Percentiles rank a stretch among this genome's conserved stretches.
These are phyloP conservation scores for Aspergillus sp. DNA, from an alignment of 2,329 filamentous ascomycete genomes.

Conservation along the genomic window DNA sequence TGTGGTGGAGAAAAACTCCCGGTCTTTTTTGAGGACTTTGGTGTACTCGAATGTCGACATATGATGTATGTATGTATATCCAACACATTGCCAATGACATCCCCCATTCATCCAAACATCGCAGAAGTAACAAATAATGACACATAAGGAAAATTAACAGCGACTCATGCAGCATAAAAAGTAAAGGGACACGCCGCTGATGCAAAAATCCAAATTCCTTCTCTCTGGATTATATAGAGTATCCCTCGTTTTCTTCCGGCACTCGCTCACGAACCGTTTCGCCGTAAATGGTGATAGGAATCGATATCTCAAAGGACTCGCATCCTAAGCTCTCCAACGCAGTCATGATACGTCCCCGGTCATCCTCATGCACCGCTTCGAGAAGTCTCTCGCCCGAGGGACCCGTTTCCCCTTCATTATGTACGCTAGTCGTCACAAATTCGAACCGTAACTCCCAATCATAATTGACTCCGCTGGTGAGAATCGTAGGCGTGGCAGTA, in stretches of 20 bases:
- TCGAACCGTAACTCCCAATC: conserved; percentile 90
- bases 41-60: too few species aligned
- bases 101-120: neutral
- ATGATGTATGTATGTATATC: too few species aligned
- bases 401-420: conserved; percentile 36
- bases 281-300: conserved; percentile 78
- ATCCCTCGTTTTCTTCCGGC: conserved; percentile 41
- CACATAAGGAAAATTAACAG: neutral
- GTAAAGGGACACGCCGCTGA: neutral
- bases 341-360: conserved; percentile 73
- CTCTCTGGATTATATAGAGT: conserved; percentile 32
- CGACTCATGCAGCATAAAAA: neutral
- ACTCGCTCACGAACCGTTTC: conserved; percentile 49
- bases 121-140: neutral
- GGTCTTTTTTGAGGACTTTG: too few species aligned
- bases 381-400: conserved; percentile 57
- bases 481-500: conserved; percentile 82
- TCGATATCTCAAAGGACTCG: conserved; percentile 87
- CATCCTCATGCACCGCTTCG: conserved; percentile 76
- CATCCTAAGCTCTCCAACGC: conserved; percentile 75
- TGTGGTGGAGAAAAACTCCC: too few species aligned
- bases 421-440: conserved; percentile 74
- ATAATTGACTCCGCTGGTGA: conserved; percentile 82
- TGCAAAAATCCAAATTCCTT: neutral
- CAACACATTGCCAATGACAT: neutral